A percentile compares a stretch with the other conserved stretches of the same genome.
Evolutionary conservation across 2,329 filamentous ascomycete genomes (phyloP).

Genomic region (Pseudocercospora eumusae): DNA sequence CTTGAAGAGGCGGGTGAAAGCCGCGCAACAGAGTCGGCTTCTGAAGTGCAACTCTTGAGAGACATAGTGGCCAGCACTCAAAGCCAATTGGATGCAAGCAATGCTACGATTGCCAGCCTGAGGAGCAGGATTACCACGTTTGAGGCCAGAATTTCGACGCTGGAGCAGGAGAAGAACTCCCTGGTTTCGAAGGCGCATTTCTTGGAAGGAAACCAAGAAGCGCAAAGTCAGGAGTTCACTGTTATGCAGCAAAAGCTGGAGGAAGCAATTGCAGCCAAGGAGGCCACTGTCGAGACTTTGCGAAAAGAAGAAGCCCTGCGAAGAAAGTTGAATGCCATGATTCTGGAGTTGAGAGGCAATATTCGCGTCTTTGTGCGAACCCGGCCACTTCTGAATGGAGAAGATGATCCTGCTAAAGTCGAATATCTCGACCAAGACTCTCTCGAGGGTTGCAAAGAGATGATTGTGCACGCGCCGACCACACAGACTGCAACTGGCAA

Average conservation of each 20-base stretch:
- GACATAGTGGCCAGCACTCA: slow-evolving; percentile 31
- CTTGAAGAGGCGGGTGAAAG: slow-evolving; percentile 57
- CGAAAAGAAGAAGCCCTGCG: slow-evolving; percentile 88
- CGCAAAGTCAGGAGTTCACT: slow-evolving; percentile 82
- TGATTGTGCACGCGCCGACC: slow-evolving; percentile 78
- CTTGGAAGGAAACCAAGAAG: slow-evolving; percentile 84
- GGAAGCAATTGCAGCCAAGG: slow-evolving; percentile 70
- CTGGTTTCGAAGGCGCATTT: slow-evolving; percentile 83
- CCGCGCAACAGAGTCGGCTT: slow-evolving; percentile 54
- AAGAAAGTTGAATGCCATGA: slow-evolving; percentile 92
- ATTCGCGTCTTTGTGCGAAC: slow-evolving; percentile 98
- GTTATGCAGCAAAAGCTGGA: slow-evolving; percentile 78
- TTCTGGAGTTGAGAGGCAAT: slow-evolving; percentile 96
- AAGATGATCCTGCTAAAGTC: slow-evolving; percentile 69
- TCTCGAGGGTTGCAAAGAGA: slow-evolving; percentile 81
- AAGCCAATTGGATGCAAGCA: slow-evolving; percentile 51
- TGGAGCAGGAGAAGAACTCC: slow-evolving; percentile 74
- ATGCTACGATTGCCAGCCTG: slow-evolving; percentile 59
- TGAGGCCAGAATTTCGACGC: slow-evolving; percentile 57
- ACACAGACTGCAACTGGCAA: slow-evolving; percentile 79
- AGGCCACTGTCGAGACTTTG: slow-evolving; percentile 74
- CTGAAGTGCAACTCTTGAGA: slow-evolving; percentile 48
- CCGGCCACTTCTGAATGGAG: slow-evolving; percentile 68
- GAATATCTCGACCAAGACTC: slow-evolving; percentile 68
- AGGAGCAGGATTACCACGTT: slow-evolving; percentile 55